phyloP scores from a whole-genome alignment of 345 rosid species.

The Eucalyptus polyanthemos region DNA sequence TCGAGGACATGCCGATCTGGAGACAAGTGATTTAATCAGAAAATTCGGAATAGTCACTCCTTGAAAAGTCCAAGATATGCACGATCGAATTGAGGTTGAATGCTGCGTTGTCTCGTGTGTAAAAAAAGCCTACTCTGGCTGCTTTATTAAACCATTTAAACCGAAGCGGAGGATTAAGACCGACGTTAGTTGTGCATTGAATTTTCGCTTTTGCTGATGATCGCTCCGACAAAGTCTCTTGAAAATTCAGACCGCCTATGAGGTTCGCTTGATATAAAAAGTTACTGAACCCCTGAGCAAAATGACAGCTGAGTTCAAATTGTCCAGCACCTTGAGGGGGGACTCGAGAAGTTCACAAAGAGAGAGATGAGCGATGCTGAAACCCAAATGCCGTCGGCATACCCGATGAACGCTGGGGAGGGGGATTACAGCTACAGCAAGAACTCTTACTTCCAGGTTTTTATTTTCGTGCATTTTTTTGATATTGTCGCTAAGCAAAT shows the following conservation, averaged over 20 bases:
- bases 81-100: neutral
- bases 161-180: neutral
- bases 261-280: neutral
- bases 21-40: neutral
- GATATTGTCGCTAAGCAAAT: neutral
- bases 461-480: neutral
- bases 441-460: slow-evolving; percentile 4
- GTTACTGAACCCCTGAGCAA: neutral
- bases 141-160: neutral
- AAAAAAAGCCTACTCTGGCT: neutral
- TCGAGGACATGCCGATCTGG: neutral
- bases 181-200: neutral
- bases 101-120: neutral
- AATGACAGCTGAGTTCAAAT: neutral
- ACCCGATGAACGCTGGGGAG: slow-evolving; percentile 4
- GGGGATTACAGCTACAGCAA: slow-evolving; percentile 1
- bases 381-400: neutral
- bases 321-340: neutral
- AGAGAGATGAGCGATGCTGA: neutral
- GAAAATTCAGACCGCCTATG: neutral
- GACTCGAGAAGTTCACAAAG: neutral
- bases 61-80: neutral
- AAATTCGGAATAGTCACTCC: neutral
- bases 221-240: neutral
- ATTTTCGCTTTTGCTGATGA: neutral